These are phyloP conservation scores for Elaeagnus macrophylla DNA, from an alignment of 306 rosid genomes.

Conservation along the genomic window DNA sequence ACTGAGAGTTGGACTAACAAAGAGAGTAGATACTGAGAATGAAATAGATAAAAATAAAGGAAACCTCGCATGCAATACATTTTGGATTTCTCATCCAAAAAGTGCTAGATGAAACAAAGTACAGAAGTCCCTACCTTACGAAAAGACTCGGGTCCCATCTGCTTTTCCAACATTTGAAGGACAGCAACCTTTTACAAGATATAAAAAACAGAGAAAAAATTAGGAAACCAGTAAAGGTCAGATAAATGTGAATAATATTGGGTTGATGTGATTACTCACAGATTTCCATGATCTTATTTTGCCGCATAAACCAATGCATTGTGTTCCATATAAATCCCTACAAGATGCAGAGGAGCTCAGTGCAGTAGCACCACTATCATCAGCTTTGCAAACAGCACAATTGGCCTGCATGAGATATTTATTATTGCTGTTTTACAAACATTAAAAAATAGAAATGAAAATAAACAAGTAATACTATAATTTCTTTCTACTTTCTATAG, in stretches of 20 bases:
- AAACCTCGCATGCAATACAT: too few species aligned
- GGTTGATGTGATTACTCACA: constrained; percentile 42
- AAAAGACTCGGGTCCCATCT: constrained; percentile 97
- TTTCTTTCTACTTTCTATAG: background rate
- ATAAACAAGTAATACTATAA: background rate
- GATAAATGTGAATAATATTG: background rate
- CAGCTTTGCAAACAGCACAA: constrained; percentile 83
- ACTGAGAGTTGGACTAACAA: too few species aligned
- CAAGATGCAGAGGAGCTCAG: constrained; percentile 80
- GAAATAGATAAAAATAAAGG: too few species aligned
- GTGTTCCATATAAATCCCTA: constrained; percentile 90
- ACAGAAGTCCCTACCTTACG: constrained; percentile 59
- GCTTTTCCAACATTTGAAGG: constrained; percentile 98
- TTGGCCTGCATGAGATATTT: constrained; percentile 50
- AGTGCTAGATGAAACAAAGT: constrained; percentile 9
- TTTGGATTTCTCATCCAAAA: too few species aligned
- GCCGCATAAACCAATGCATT: constrained; percentile 71
- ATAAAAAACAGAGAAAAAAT: background rate
- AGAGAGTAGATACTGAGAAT: too few species aligned
- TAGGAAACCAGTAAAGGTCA: background rate
- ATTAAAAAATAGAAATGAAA: background rate
- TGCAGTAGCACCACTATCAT: constrained; percentile 76
- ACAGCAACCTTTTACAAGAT: constrained; percentile 59
- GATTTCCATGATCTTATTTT: constrained; percentile 95
- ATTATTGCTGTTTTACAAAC: background rate